Base-by-base conservation (phyloP, 768 basidiomycete genomes). In the Podaxis mareebaensis region DNA sequence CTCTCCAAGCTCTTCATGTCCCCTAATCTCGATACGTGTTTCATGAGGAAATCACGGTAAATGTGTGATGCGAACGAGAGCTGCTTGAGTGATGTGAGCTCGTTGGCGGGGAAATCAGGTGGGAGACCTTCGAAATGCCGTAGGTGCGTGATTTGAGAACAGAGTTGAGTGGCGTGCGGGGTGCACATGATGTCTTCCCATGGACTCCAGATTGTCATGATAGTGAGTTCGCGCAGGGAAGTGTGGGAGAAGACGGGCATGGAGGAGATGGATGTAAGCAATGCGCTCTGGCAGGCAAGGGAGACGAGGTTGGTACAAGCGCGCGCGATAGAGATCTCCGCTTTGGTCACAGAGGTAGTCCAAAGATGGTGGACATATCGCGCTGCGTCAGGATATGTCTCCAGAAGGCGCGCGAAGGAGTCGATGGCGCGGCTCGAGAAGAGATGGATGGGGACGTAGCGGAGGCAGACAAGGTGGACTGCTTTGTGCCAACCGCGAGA, bases 121-220 rank as follows among this genome's bases (percentile, higher is more conserved):
- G 56, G 56, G 28, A 64, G 56, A 26, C 49, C 56, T 24, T 64
- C 63, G 20, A 64, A 59, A 8, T 58, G 63, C 2, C 56, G 56
- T 10, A 64, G 55, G 39, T 64, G 63, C 2, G 63, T 64, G 40
- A 64, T 58, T 53, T 64, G 63, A 11, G 63, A 52, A 24, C 48
- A 64, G 15, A 64, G 58, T 12, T 58, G 63, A 3, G 48, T 13
- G n/a, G 40, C 63, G 42, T 62, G 61, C 11, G 53, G 61, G 3
- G 63, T 42, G 39, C 26, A 36, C 30, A 53, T 38, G 38, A 64
- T 36, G 13, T 53, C 36, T 30, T 59, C 63, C 63, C 61, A 62
- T 12, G 61, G 61, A 39, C 61, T 62, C 61, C 61, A 58, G 36
- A 64, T 53, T 3, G 63, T 64, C 63, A 64, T 64, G 30, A 59